Percentiles rank a stretch among this genome's conserved stretches.
Conservation (phyloP, 1,139 yeast species). For the Kazachstania sp. region DNA sequence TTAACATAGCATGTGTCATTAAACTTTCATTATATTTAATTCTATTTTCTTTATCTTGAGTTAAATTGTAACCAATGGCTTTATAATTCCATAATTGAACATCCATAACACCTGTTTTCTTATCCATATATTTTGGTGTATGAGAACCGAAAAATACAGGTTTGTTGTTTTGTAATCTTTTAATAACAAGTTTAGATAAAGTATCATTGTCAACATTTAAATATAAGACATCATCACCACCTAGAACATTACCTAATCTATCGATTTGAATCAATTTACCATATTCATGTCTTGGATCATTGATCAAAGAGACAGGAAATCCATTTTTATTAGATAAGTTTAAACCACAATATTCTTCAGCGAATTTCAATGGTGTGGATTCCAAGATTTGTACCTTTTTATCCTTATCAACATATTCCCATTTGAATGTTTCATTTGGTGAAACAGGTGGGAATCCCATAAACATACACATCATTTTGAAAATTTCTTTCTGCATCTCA, state of each 20-base stretch:
- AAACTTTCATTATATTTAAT: constrained; percentile 48
- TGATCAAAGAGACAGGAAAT: constrained; percentile 56
- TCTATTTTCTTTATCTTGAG: constrained; percentile 51
- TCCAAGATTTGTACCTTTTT: constrained; percentile 46
- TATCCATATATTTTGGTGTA: constrained; percentile 63
- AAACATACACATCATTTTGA: constrained; percentile 54
- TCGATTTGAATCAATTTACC: constrained; percentile 59
- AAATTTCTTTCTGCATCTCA: constrained; percentile 51
- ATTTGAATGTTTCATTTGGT: constrained; percentile 53
- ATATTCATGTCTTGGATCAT: constrained; percentile 71
- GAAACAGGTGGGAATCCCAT: constrained; percentile 68
- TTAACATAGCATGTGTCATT: constrained; percentile 86
- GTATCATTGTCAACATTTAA: constrained; percentile 55
- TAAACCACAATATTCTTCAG: constrained; percentile 41
- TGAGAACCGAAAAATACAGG: constrained; percentile 83
- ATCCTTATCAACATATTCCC: constrained; percentile 72
- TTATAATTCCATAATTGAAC: constrained; percentile 56
- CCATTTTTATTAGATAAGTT: constrained; percentile 34
- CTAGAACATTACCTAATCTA: constrained; percentile 61
- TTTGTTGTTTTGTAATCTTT: constrained; percentile 59
- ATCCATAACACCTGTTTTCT: constrained; percentile 60
- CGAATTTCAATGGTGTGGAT: constrained; percentile 58
- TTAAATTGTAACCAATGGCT: constrained; percentile 52
- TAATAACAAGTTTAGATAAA: constrained; percentile 52
- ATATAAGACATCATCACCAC: constrained; percentile 60